Conservation (phyloP, 192 early-diverging fungal genomes). For the Spinellus fusiger region DNA sequence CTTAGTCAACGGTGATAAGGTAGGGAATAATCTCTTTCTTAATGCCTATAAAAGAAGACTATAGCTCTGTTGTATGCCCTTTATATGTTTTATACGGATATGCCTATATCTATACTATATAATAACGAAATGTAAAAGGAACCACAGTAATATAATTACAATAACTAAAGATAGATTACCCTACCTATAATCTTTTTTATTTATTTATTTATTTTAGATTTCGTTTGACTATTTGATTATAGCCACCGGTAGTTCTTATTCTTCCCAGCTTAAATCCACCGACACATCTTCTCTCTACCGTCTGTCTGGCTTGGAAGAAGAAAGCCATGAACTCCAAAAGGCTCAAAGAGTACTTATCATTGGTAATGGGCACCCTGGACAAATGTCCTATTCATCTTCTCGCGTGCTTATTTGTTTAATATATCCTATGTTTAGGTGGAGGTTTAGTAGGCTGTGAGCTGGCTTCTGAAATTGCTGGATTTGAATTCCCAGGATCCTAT, state of each 20-base stretch:
- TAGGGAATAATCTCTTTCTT: constrained; percentile 3
- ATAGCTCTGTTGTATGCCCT: too few relatives aligned
- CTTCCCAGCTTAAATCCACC: constrained; percentile 23
- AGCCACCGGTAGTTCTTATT: constrained; percentile 30
- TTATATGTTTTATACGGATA: neutral
- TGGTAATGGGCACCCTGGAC: constrained; percentile 15
- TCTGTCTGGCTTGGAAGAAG: constrained; percentile 19
- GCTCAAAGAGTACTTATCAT: constrained; percentile 33
- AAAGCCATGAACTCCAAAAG: constrained; percentile 16
- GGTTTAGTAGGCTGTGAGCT: constrained; percentile 46
- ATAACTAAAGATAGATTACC: neutral
- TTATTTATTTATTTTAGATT: constrained; percentile 16
- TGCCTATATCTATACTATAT: neutral
- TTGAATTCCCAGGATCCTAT: constrained; percentile 11
- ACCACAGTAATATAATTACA: neutral
- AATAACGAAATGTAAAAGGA: neutral
- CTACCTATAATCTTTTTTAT: neutral
- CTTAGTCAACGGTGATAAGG: constrained; percentile 21
- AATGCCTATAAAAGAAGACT: neutral
- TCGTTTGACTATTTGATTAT: constrained; percentile 30
- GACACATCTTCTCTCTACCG: constrained; percentile 31
- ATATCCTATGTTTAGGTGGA: constrained; percentile 17
- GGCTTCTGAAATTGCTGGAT: constrained; percentile 30
- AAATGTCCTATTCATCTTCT: neutral
- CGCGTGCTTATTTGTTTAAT: neutral